phyloP scores from a whole-genome alignment of 345 rosid species.

The Eutrema yunnanense region DNA sequence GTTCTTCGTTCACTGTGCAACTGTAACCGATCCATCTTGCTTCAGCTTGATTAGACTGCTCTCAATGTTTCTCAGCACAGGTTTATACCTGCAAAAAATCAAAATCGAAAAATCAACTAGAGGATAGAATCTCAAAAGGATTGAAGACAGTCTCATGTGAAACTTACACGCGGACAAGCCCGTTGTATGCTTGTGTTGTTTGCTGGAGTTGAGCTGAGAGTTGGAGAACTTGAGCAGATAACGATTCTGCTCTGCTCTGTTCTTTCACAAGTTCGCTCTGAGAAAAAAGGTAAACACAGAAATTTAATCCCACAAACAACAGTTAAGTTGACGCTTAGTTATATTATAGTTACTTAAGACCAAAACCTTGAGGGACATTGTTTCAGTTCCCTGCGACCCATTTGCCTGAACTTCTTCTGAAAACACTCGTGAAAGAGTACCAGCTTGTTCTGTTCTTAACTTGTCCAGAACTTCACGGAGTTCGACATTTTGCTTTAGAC shows the following conservation, averaged over 20 bases:
- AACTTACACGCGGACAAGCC: constrained; percentile 72
- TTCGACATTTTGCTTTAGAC: constrained; percentile 83
- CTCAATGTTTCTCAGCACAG: constrained; percentile 79
- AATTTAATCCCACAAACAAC: not conserved
- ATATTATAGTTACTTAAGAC: not conserved
- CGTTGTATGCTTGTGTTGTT: constrained; percentile 69
- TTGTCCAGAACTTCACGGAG: constrained; percentile 59
- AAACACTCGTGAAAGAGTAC: constrained; percentile 17
- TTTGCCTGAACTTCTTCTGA: constrained; percentile 29
- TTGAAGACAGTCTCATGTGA: not conserved
- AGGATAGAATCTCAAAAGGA: not conserved
- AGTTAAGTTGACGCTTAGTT: not conserved
- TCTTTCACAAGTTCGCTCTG: constrained; percentile 76
- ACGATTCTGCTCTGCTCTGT: constrained; percentile 78
- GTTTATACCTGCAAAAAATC: constrained; percentile 61
- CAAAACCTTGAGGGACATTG: constrained; percentile 65
- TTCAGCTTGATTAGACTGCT: constrained; percentile 78
- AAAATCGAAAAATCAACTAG: not conserved
- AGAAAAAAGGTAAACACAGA: not conserved
- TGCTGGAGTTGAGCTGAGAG: constrained; percentile 73
- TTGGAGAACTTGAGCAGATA: constrained; percentile 81
- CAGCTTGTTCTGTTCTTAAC: constrained; percentile 70
- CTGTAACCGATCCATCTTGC: constrained; percentile 61
- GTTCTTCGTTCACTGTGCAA: constrained; percentile 15
- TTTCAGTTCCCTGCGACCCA: constrained; percentile 39